These are phyloP conservation scores for Epichloe festucae DNA, from an alignment of 2,329 filamentous ascomycete species.

Conservation along the genomic window DNA sequence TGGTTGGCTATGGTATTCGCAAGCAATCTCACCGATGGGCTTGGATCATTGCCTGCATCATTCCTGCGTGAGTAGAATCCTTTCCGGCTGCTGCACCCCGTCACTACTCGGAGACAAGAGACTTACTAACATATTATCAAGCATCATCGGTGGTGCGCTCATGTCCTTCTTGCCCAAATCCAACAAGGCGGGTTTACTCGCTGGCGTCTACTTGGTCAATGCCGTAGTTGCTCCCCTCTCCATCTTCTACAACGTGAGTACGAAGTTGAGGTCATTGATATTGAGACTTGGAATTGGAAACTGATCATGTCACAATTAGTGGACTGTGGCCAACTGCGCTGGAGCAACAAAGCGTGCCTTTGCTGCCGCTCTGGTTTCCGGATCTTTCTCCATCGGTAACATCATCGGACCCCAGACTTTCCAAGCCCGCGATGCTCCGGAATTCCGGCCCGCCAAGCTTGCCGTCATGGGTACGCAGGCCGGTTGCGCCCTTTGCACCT, in stretches of 20 bases:
- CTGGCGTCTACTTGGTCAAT: constrained; percentile 38
- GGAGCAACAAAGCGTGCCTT: constrained; percentile 40
- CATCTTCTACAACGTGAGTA: constrained; percentile 31
- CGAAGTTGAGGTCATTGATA: neutral
- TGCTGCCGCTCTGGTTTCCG: constrained; percentile 34
- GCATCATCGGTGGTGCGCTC: constrained; percentile 34
- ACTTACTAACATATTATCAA: constrained; percentile 5
- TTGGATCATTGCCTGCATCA: constrained; percentile 34
- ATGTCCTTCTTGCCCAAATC: constrained; percentile 38
- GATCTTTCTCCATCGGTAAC: constrained; percentile 39
- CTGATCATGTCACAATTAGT: constrained; percentile 14
- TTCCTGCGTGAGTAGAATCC: constrained; percentile 27
- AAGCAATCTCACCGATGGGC: constrained; percentile 35
- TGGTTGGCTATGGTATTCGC: constrained; percentile 35
- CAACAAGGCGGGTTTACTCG: constrained; percentile 33
- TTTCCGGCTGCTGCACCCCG: neutral
- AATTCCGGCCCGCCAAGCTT: constrained; percentile 40
- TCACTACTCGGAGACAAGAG: neutral
- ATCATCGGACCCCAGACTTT: constrained; percentile 46
- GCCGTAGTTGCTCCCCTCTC: constrained; percentile 32
- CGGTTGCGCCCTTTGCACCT: constrained; percentile 27
- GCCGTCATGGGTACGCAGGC: constrained; percentile 39
- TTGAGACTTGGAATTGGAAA: neutral
- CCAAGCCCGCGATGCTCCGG: constrained; percentile 35
- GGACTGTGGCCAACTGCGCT: constrained; percentile 37